Conservation (phyloP, 345 rosid species). For the Limnanthes douglasii region DNA sequence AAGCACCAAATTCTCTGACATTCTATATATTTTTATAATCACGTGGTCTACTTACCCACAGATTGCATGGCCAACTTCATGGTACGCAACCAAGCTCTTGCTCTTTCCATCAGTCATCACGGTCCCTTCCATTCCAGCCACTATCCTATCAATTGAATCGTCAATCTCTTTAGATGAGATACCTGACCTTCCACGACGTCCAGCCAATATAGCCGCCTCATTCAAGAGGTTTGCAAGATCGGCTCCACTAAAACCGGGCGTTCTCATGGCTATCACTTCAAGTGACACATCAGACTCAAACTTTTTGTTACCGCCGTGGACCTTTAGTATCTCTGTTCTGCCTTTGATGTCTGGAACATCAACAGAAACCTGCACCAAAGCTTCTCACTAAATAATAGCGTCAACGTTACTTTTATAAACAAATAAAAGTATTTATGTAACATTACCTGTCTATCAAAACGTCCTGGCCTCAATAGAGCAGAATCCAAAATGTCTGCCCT, state of each 20-base stretch:
- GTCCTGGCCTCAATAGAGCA: slow-evolving; percentile 85
- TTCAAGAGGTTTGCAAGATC: slow-evolving; percentile 95
- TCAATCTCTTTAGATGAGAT: slow-evolving; percentile 91
- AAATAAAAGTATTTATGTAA: background rate
- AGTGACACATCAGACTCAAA: slow-evolving; percentile 80
- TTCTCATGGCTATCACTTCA: slow-evolving; percentile 89
- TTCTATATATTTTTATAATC: background rate
- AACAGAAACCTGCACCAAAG: slow-evolving; percentile 52
- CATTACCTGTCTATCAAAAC: slow-evolving; percentile 88
- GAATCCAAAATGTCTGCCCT: slow-evolving; percentile 91
- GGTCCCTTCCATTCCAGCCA: slow-evolving; percentile 99
- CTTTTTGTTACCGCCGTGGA: slow-evolving; percentile 81
- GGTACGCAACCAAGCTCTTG: slow-evolving; percentile 93
- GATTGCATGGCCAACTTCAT: slow-evolving; percentile 93
- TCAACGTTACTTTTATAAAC: background rate
- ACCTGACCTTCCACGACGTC: slow-evolving; percentile 67
- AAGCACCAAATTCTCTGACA: background rate
- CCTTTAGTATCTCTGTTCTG: slow-evolving; percentile 84
- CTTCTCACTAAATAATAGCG: slow-evolving; percentile 6
- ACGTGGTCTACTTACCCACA: slow-evolving; percentile 50
- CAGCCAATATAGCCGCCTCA: slow-evolving; percentile 94
- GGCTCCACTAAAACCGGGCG: slow-evolving; percentile 97
- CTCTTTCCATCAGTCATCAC: slow-evolving; percentile 99
- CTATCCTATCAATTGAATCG: slow-evolving; percentile 94
- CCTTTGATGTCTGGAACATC: slow-evolving; percentile 92